Percentiles rank a stretch among this genome's conserved stretches.
These are phyloP conservation scores for Aurantiochytrium sp. DNA, from an alignment of 108 stramenopile species.

Conservation along the genomic window DNA sequence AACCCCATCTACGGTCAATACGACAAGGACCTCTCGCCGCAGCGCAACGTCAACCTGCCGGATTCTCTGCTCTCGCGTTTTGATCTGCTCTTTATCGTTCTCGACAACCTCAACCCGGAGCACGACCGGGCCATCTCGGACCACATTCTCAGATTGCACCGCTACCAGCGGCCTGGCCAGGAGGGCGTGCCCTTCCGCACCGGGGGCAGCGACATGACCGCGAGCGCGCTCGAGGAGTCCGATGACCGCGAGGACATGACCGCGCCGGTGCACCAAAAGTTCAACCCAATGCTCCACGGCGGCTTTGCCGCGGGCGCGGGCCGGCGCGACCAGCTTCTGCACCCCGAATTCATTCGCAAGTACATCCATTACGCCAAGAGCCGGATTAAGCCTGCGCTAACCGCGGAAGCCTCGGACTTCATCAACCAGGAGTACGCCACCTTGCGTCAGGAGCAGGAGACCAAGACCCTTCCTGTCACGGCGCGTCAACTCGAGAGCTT, in stretches of 20 bases:
- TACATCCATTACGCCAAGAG: conserved; percentile 94
- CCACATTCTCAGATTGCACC: conserved; percentile 89
- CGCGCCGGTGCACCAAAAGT: conserved; percentile 37
- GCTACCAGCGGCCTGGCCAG: conserved; percentile 73
- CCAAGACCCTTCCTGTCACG: conserved; percentile 66
- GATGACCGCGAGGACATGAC: conserved; percentile 44
- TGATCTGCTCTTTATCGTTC: conserved; percentile 98
- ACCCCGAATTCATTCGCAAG: conserved; percentile 91
- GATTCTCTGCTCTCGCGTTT: conserved; percentile 97
- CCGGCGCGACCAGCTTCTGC: conserved; percentile 63
- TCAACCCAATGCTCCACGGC: conserved; percentile 40
- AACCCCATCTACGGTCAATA: conserved; percentile 99
- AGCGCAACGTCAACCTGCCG: conserved; percentile 97
- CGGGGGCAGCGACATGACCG: not conserved
- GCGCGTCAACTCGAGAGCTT: conserved; percentile 96
- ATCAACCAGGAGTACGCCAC: conserved; percentile 93
- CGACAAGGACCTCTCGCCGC: conserved; percentile 82
- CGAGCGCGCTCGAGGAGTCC: conserved; percentile 69
- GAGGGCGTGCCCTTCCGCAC: conserved; percentile 64
- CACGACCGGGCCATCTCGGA: conserved; percentile 85
- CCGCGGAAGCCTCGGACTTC: conserved; percentile 82
- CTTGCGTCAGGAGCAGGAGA: conserved; percentile 82
- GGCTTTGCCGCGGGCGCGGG: conserved; percentile 17
- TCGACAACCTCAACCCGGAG: conserved; percentile 92
- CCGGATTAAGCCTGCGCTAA: conserved; percentile 77